A percentile compares a stretch with the other conserved stretches of the same genome.
phyloP scores from a whole-genome alignment of 2,329 filamentous ascomycete genomes.

The Didymella pinodella region DNA sequence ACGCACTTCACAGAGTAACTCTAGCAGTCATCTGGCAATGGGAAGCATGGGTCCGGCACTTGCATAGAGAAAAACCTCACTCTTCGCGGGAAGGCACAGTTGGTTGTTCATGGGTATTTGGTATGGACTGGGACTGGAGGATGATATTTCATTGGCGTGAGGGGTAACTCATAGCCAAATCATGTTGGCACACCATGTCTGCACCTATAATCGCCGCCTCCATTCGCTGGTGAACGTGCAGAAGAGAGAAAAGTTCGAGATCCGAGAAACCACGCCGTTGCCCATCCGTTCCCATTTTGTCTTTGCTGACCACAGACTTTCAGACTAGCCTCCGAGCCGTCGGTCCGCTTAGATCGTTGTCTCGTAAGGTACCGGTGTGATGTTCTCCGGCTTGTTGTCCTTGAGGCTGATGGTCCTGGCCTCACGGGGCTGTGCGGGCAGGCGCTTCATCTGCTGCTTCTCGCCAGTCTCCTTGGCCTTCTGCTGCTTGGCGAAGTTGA shows the following conservation, averaged over 20 bases:
- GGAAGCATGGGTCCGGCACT: not conserved
- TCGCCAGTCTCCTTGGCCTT: conserved; percentile 90
- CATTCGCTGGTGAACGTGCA: conserved; percentile 50
- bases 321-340: conserved; percentile 30
- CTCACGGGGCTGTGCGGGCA: conserved; percentile 79
- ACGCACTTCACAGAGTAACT: too few relatives aligned
- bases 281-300: conserved; percentile 49
- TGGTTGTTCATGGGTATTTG: conserved; percentile 20
- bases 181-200: conserved; percentile 47
- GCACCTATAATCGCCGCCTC: conserved; percentile 48
- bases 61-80: not conserved
- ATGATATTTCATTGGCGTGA: conserved; percentile 48
- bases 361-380: conserved; percentile 93
- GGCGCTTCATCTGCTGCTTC: conserved; percentile 92
- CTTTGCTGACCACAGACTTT: conserved; percentile 36
- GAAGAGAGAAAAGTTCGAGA: conserved; percentile 50
- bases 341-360: conserved; percentile 83
- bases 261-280: conserved; percentile 52
- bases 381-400: conserved; percentile 88
- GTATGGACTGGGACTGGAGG: conserved; percentile 31
- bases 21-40: not conserved
- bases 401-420: conserved; percentile 79
- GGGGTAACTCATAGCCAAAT: conserved; percentile 44
- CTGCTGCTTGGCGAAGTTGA: conserved; percentile 90
- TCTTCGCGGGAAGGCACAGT: not conserved